Conservation (phyloP, 1,139 yeast genomes). For the Scheffersomyces segobiensis region DNA sequence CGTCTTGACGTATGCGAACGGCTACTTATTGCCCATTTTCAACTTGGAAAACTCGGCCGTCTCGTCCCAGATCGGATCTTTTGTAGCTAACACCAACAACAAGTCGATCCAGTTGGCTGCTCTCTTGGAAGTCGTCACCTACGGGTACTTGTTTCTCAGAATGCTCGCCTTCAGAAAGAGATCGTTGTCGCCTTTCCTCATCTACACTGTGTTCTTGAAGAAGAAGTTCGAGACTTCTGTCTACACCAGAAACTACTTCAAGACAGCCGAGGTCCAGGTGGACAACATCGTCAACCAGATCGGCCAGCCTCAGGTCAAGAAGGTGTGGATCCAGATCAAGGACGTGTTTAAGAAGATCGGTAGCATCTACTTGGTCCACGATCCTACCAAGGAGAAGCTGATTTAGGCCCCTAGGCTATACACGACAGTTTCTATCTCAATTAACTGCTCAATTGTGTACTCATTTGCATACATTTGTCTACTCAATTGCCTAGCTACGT, state of each 20-base stretch:
- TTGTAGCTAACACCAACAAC: slow-evolving; percentile 66
- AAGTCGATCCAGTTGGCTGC: slow-evolving; percentile 73
- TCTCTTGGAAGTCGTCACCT: slow-evolving; percentile 61
- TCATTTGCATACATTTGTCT: not conserved
- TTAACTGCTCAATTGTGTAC: not conserved
- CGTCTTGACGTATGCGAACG: slow-evolving; percentile 63
- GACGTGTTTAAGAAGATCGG: slow-evolving; percentile 39
- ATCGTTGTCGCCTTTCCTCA: slow-evolving; percentile 59
- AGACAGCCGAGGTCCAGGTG: slow-evolving; percentile 67
- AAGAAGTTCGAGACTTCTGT: slow-evolving; percentile 76
- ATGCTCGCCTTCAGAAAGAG: slow-evolving; percentile 64
- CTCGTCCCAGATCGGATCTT: slow-evolving; percentile 45
- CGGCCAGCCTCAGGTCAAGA: slow-evolving; percentile 60
- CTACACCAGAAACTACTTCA: slow-evolving; percentile 70
- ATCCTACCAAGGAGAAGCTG: slow-evolving; percentile 30
- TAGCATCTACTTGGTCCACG: slow-evolving; percentile 33
- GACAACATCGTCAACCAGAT: slow-evolving; percentile 63
- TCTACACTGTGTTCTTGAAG: slow-evolving; percentile 70
- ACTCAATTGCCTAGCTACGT: not conserved
- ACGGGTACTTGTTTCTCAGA: slow-evolving; percentile 50
- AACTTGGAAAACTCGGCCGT: slow-evolving; percentile 46
- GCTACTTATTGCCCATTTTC: slow-evolving; percentile 66
- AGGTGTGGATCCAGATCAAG: slow-evolving; percentile 63
- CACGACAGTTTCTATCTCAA: not conserved
- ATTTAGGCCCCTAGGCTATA: slow-evolving; percentile 2